Evolutionary conservation across 2,329 filamentous ascomycete genomes (phyloP), one percentile per base, ranked within the genome.

Genomic region (Paecilomyces niveus): DNA sequence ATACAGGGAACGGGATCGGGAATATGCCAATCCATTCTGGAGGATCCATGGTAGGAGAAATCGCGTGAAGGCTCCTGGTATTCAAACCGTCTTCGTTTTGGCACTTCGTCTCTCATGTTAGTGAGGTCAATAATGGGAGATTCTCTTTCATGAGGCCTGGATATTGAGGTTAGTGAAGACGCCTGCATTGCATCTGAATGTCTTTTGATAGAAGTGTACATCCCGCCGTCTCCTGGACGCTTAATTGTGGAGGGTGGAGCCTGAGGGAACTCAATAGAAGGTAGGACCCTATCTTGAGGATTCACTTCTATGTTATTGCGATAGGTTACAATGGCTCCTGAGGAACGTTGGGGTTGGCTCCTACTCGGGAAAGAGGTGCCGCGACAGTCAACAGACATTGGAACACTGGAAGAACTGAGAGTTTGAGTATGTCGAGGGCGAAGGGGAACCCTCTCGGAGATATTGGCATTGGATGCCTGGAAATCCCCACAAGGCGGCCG

Each of bases 61-160:
- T 61, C 54, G 51, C 58, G 60, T 21, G 59, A 52, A 57, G 61
- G 59, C 32, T 67, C 62, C 39, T 69, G 63, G 56, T 66, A 62
- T 45, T 66, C 65, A 57, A 74, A 54, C 22, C 72, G 69, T 58
- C 72, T 70, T 60, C 70, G 68, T 62, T 75, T 76, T 39, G 63
- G 60, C 32, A 61, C 61, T 33, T 68, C 69, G 60, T 66, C 63
- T 55, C 65, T 66, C 51, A 61, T 59, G 54, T 65, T 62, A 54
- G 68, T 65, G 54, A 69, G 62, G 52, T 63, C 61, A 52, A 65
- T 63, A 18, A 62, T 52, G 51, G 39, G 63, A 62, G 55, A 62
- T 58, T 50, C 65, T 62, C 57, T 65, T 57, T 68, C 68, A 59
- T 61, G 60, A 33, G 61, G 55, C 8, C 58, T 59, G 54, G 59